Evolutionary conservation across 352 stramenopile genomes (phyloP).

Genomic region (Pythium phragmiticola): DNA sequence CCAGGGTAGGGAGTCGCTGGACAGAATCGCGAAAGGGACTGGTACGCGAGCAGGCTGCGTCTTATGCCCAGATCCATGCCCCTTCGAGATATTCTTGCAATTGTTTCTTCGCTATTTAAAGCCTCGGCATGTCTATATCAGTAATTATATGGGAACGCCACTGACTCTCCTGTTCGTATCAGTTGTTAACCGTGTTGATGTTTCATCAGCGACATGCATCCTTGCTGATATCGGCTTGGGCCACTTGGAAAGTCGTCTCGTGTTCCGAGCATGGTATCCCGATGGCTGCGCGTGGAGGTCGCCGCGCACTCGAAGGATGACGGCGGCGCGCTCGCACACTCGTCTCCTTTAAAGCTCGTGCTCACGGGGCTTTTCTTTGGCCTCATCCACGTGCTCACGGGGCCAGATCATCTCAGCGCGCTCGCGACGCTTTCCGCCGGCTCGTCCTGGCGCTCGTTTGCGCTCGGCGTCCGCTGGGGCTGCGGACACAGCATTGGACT

Average conservation of each 20-base stretch:
- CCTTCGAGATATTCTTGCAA: slow-evolving; percentile 11
- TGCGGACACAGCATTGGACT: slow-evolving; percentile 89
- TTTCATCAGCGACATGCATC: background rate
- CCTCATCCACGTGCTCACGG: slow-evolving; percentile 50
- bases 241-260: no score
- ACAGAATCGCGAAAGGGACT: no score
- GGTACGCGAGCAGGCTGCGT: background rate
- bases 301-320: slow-evolving; percentile 35
- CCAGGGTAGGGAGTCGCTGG: no score
- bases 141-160: background rate
- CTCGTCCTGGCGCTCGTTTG: slow-evolving; percentile 79
- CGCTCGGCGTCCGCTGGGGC: slow-evolving; percentile 88
- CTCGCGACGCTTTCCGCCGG: slow-evolving; percentile 83
- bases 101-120: background rate
- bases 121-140: background rate
- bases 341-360: slow-evolving; percentile 40
- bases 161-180: slow-evolving; percentile 21
- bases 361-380: slow-evolving; percentile 42
- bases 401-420: slow-evolving; percentile 88
- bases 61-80: background rate
- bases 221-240: no score
- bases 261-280: slow-evolving; percentile 12
- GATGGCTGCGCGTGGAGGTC: slow-evolving; percentile 40
- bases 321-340: slow-evolving; percentile 33
- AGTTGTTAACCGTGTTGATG: slow-evolving; percentile 11